Percentiles rank a stretch among this genome's conserved stretches.
Evolutionary conservation across 2,329 filamentous ascomycete species (phyloP).

Genomic region (Dichotomopilus funicola): DNA sequence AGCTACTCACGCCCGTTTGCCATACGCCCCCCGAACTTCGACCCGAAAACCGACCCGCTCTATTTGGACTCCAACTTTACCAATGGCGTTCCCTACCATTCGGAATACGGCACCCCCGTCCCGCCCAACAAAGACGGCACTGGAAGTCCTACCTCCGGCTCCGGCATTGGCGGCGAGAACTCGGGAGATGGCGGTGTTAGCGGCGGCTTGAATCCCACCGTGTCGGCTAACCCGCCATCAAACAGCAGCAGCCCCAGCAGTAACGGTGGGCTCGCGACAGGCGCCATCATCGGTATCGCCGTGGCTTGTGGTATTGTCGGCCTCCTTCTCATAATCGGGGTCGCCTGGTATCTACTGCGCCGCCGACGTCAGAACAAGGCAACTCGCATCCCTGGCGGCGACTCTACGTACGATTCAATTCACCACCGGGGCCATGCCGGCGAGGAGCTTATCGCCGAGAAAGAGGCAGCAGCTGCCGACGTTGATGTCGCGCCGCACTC

Average conservation of each 20-base stretch:
- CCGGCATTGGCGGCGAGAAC: too few species aligned
- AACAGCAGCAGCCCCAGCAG: neutral
- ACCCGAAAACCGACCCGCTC: neutral
- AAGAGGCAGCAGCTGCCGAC: constrained; percentile 35
- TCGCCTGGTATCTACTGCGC: constrained; percentile 40
- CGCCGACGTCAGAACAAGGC: constrained; percentile 31
- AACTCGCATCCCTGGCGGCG: constrained; percentile 19
- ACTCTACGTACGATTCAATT: constrained; percentile 24
- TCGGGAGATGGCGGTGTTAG: neutral
- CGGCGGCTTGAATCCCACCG: neutral
- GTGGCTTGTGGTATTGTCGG: constrained; percentile 35
- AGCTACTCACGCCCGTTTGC: constrained; percentile 20
- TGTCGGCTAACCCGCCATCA: too few species aligned
- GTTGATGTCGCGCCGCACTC: constrained; percentile 35
- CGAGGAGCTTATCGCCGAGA: constrained; percentile 40
- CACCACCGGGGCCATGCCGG: constrained; percentile 13
- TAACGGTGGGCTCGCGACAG: constrained; percentile 30
- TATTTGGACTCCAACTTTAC: neutral
- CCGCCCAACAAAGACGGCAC: neutral
- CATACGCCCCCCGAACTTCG: neutral
- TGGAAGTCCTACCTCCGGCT: too few species aligned
- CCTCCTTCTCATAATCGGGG: constrained; percentile 33
- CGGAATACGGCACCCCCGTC: too few species aligned
- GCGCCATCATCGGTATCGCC: constrained; percentile 43
- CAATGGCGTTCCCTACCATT: too few species aligned